phyloP scores from a whole-genome alignment of 768 basidiomycete genomes.

The Hirschioporus abietinus region DNA sequence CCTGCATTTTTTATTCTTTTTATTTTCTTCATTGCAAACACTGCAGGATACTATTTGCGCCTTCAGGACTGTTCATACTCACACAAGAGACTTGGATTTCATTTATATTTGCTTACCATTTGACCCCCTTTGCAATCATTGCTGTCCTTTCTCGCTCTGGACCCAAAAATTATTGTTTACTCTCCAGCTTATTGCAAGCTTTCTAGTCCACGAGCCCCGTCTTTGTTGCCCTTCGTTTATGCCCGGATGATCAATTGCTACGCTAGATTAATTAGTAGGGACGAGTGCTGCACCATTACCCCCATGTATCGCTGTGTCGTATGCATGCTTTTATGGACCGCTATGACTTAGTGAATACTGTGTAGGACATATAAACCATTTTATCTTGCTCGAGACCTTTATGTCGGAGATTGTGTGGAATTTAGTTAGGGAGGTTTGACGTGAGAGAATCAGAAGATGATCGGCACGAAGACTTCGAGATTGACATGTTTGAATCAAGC shows the following conservation, averaged over 20 bases:
- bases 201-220: background rate
- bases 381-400: background rate
- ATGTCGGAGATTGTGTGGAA: background rate
- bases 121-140: background rate
- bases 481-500: background rate
- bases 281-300: background rate
- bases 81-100: background rate
- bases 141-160: background rate
- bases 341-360: background rate
- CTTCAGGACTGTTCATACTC: constrained; percentile 1
- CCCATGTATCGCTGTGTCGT: background rate
- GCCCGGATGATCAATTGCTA: background rate
- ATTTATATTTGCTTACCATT: background rate
- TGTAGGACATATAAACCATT: background rate
- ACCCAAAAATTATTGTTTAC: background rate
- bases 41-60: background rate
- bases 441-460: background rate
- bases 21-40: background rate
- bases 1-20: background rate
- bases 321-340: background rate
- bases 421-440: background rate
- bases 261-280: background rate
- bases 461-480: background rate
- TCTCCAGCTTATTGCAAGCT: background rate
- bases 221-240: constrained; percentile 1